Base-by-base conservation (phyloP, 2,329 filamentous ascomycete species). In the Penicillium psychrosexuale region DNA sequence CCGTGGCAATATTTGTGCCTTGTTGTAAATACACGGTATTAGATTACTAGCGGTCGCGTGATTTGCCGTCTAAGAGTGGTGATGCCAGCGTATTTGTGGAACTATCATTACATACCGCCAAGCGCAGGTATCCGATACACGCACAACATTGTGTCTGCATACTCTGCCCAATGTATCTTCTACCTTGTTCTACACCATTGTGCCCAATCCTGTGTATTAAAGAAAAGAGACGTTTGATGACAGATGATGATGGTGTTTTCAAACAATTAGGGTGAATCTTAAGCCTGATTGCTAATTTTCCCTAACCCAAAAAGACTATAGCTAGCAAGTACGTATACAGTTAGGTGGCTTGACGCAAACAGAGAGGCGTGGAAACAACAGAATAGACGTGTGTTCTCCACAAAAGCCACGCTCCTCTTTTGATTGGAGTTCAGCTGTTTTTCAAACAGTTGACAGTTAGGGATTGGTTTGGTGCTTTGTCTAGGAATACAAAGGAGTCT, bases 1-100 rank as follows among this genome's bases (percentile, higher is more conserved):
- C n/a, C 62, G 68, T 71, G 69, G 67, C 65, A 69, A 50, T 70
- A 68, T 38, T 34, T 40, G 47, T 43, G 15, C 45, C 55, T 43
- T 30, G 7, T 12, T 47, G 56, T 46, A 56, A 64, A 56, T 61
- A 62, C 64, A n/a, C 19, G 31, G 62, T 65, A 60, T 56, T 36
- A n/a, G 34, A 34, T 40, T 42, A 5, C 7, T 13, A 5, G 39
- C 50, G 58, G 56, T 57, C 50, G 58, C 59, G 61, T 57, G 60
- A 55, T 49, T 47, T 34, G 34, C 33, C 45, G 33, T 44, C 30
- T 53, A 17, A 11, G 12, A 15, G 8, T 3, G 8, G 2, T 8
- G 7, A 46, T 30, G 45, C 24, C 15, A 8, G 1, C 11, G 57
- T 61, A 59, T 56, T 55, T n/a, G 2, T 30, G 44, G 43, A 50